These are phyloP conservation scores for Gossypium schwendimanii DNA, from an alignment of 441 rosid species.

Conservation along the genomic window DNA sequence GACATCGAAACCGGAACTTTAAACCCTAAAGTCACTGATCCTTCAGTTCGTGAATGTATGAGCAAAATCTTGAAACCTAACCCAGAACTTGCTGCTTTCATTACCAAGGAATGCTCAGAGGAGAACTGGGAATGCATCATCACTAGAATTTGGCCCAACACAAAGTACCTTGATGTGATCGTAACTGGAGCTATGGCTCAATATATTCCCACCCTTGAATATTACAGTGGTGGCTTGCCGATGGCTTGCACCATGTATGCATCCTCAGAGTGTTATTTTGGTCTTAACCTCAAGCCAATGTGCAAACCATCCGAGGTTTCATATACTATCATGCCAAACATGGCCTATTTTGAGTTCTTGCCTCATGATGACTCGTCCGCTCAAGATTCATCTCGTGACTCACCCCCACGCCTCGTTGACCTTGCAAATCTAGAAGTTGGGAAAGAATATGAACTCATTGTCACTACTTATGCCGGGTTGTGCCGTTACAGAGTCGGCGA, in stretches of 20 bases:
- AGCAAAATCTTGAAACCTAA: slow-evolving; percentile 37
- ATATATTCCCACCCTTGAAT: slow-evolving; percentile 55
- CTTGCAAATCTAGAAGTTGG: slow-evolving; percentile 45
- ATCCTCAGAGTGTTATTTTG: slow-evolving; percentile 65
- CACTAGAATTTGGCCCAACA: slow-evolving; percentile 62
- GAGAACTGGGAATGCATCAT: slow-evolving; percentile 52
- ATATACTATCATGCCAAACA: slow-evolving; percentile 71
- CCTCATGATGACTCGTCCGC: slow-evolving; percentile 29
- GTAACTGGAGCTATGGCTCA: slow-evolving; percentile 76
- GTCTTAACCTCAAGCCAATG: slow-evolving; percentile 60
- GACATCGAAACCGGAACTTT: slow-evolving; percentile 48
- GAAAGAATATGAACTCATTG: slow-evolving; percentile 53
- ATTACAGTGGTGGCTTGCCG: slow-evolving; percentile 53
- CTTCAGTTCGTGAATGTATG: slow-evolving; percentile 31
- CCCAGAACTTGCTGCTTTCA: slow-evolving; percentile 37
- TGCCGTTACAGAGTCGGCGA: slow-evolving; percentile 61
- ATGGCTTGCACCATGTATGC: slow-evolving; percentile 72
- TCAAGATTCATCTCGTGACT: slow-evolving; percentile 24
- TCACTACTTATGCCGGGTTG: slow-evolving; percentile 59
- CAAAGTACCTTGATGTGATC: slow-evolving; percentile 58
- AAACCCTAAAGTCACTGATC: slow-evolving; percentile 40
- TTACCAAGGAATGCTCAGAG: slow-evolving; percentile 31
- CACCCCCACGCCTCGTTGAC: slow-evolving; percentile 40
- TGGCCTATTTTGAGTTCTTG: slow-evolving; percentile 61
- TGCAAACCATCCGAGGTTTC: slow-evolving; percentile 55